Percentiles rank a stretch among this genome's conserved stretches.
Evolutionary conservation across 108 stramenopile species (phyloP).

Genomic region (Ochromonas danica): DNA sequence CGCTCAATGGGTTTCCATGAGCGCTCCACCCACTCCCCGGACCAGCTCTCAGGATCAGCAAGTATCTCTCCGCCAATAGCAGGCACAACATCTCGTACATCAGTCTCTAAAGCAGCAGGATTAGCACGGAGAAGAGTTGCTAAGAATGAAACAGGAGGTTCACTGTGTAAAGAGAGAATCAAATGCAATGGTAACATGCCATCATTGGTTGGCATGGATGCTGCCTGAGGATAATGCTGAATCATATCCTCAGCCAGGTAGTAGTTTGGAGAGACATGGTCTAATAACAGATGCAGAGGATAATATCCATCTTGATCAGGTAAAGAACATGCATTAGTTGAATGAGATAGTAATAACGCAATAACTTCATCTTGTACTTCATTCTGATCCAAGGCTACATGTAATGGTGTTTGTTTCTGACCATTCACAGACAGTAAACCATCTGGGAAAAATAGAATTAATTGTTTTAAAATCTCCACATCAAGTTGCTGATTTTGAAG

Average conservation of each 20-base stretch:
- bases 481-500: background rate
- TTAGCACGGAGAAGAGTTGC: background rate
- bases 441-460: slow-evolving; percentile 4
- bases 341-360: background rate
- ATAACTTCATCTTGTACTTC: background rate
- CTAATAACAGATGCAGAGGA: background rate
- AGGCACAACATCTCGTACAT: background rate
- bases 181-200: background rate
- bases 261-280: background rate
- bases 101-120: background rate
- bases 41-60: slow-evolving; percentile 5
- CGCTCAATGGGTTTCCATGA: background rate
- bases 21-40: background rate
- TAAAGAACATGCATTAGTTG: background rate
- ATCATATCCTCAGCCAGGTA: background rate
- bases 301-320: background rate
- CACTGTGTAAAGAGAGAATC: background rate
- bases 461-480: background rate
- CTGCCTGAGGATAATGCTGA: background rate
- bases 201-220: background rate
- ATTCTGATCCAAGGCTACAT: background rate
- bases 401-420: background rate
- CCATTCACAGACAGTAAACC: background rate
- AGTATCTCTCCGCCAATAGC: background rate
- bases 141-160: too few relatives aligned